Base-by-base conservation (phyloP, 192 early-diverging fungal species). In the Coemansia sp. region DNA sequence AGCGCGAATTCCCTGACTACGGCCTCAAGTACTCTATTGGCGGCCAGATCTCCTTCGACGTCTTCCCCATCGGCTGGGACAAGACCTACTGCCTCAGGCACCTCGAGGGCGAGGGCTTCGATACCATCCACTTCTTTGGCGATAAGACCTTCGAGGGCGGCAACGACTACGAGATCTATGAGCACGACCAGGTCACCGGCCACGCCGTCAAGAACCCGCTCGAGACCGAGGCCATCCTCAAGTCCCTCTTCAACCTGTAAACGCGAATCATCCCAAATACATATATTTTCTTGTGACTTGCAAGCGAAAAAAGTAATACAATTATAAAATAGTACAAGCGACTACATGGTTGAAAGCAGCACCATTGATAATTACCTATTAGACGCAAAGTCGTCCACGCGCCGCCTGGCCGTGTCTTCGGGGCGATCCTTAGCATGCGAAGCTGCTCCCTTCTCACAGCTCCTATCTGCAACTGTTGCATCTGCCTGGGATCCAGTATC, bases 11-110 rank as follows among this genome's bases (percentile, higher is more conserved):
- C 82, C 77, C 92, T 4, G 89, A 98, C 72, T 89, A 88, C 66
- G 87, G 78, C 14, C 78, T 99, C 75, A 97, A 94, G 39, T 99
- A 90, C 86, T 99, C 97, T 16, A 99, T 99, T 68, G 93, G 90
- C 89, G 96, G 97, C 8, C 96, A 99, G 84, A 99, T 99, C 77
- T 98, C 96, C 8, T 97, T 99, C 66, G 97, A 99, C 77, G 95
- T 99, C 11, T 97, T 99, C 87, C 97, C 97, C 50, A 89, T 88
- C 59, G 97, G 97, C 41, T 99, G 97, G 97, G 97, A 99, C 83
- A 99, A 99, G 89, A 98, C 96, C 34, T 99, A 94, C 85, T 98
- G 97, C 81, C 87, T 99, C 62, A 85, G 90, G 31, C 95, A 97
- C 70, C 66, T 99, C 33, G 84, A 93, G 73, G 74, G 86, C 33